Evolutionary conservation across 768 basidiomycete species (phyloP), one percentile per base, ranked within the genome.

Genomic region (Hericium rajendrae): DNA sequence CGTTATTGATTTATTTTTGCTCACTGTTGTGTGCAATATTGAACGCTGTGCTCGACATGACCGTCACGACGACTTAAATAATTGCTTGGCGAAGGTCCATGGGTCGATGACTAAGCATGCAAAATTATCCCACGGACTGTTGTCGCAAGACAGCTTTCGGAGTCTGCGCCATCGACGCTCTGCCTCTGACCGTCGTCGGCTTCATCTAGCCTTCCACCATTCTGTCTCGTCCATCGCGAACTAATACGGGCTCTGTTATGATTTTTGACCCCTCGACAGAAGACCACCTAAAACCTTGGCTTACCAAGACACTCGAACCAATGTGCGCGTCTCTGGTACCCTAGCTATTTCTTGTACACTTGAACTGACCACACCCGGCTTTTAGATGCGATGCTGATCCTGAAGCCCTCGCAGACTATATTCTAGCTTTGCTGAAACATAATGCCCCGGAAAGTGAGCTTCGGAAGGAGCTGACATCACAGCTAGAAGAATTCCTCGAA

Each of bases 311-410:
- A 0, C 82, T 97, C 43, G 93, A 93, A 70, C 94, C 94, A 60
- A 93, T 97, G 94, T 94, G 60, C 59, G 82, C 71, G 32, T 53
- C 38, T 51, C 38, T 37, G 59, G 55, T 54, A 61, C 38, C 28
- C 50, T 20, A 18, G 41, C 48, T 37, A 56, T 52, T 61, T 26
- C 41, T 48, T 16, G 18, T 59, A 26, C 24, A 54, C 62, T 51
- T 59, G 40, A 56, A 38, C 55, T 46, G 43, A n/a, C n/a, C n/a
- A 38, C 57, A n/a, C 32, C 32, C 49, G 20, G 63, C 53, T 51
- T 60, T 54, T 15, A 97, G 94, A 79, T 95, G 92, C 70, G 95
- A 98, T 69, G 95, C 95, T 43, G 95, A 98, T 68, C 94, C 95
- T 32, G 83, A 84, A 32, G 91, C 93, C 37, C 83, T 98, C 53